Evolutionary conservation across 176 grass and related monocot species (phyloP).

Genomic region (Oryza glaberrima): DNA sequence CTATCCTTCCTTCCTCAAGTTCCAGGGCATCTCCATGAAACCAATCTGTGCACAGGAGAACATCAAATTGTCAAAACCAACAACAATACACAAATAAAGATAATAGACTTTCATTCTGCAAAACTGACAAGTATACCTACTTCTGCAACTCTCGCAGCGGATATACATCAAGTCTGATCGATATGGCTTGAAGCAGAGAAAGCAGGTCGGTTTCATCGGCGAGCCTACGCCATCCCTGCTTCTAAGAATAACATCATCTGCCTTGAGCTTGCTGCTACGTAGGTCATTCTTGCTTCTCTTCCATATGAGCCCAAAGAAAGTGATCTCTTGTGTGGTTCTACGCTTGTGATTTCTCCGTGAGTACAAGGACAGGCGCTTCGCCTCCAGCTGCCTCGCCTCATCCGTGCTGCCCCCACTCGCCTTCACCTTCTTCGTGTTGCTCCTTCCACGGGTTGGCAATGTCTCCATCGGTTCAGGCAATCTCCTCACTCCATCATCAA

Average conservation of each 20-base stretch:
- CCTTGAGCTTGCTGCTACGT: constrained; percentile 38
- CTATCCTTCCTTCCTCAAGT: constrained; percentile 58
- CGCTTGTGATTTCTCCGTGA: constrained; percentile 38
- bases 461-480: not conserved
- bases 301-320: constrained; percentile 61
- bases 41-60: constrained; percentile 52
- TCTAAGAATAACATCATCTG: constrained; percentile 56
- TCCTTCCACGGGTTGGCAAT: constrained; percentile 18
- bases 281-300: constrained; percentile 44
- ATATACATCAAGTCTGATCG: constrained; percentile 59
- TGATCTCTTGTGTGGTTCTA: constrained; percentile 34
- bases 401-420: not conserved
- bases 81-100: not conserved
- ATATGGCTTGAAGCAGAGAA: constrained; percentile 59
- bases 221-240: constrained; percentile 37
- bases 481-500: not conserved
- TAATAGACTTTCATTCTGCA: not conserved
- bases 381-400: constrained; percentile 20
- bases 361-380: not conserved
- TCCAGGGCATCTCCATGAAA: constrained; percentile 68
- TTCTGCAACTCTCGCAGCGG: constrained; percentile 60
- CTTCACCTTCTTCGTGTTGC: not conserved
- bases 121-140: constrained; percentile 40
- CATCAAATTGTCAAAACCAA: constrained; percentile 12
- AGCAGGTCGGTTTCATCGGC: constrained; percentile 48